phyloP scores from a whole-genome alignment of 1,284 basidiomycete species.

The Cryptococcus hybrid region DNA sequence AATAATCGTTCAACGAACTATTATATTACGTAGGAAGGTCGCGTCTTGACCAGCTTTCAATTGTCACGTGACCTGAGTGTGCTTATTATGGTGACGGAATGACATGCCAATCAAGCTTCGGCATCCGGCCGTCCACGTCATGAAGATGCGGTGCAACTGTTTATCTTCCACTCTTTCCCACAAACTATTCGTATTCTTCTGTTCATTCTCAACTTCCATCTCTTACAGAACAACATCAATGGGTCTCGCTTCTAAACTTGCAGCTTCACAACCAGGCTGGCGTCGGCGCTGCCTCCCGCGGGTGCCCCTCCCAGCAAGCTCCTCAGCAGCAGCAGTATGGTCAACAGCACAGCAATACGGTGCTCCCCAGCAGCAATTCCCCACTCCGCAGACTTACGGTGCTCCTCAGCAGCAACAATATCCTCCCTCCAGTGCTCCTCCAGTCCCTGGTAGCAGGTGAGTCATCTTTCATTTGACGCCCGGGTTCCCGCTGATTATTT shows the following conservation, averaged over 20 bases:
- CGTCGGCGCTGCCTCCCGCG: conserved; percentile 10
- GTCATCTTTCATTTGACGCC: background rate
- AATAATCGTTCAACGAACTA: too few relatives aligned
- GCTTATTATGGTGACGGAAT: too few relatives aligned
- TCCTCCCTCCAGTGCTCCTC: conserved; percentile 12
- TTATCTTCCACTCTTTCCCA: too few relatives aligned
- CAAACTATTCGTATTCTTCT: background rate
- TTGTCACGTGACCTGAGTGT: too few relatives aligned
- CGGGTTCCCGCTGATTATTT: background rate
- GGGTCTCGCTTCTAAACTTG: conserved; percentile 41
- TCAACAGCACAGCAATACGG: conserved; percentile 10
- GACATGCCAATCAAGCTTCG: too few relatives aligned
- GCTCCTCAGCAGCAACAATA: conserved; percentile 8
- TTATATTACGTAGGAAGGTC: too few relatives aligned
- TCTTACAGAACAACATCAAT: conserved; percentile 14
- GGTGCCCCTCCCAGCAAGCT: conserved; percentile 3
- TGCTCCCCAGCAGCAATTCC: conserved; percentile 5
- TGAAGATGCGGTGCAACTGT: too few relatives aligned
- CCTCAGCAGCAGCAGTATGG: conserved; percentile 14
- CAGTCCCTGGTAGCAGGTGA: conserved; percentile 4
- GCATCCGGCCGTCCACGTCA: too few relatives aligned
- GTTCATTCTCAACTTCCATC: background rate
- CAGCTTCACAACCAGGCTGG: conserved; percentile 24
- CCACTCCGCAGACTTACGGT: conserved; percentile 1
- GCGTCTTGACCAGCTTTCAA: too few relatives aligned